phyloP scores from a whole-genome alignment of 495 filamentous ascomycete species.

The Aspergillus mulundensis region DNA sequence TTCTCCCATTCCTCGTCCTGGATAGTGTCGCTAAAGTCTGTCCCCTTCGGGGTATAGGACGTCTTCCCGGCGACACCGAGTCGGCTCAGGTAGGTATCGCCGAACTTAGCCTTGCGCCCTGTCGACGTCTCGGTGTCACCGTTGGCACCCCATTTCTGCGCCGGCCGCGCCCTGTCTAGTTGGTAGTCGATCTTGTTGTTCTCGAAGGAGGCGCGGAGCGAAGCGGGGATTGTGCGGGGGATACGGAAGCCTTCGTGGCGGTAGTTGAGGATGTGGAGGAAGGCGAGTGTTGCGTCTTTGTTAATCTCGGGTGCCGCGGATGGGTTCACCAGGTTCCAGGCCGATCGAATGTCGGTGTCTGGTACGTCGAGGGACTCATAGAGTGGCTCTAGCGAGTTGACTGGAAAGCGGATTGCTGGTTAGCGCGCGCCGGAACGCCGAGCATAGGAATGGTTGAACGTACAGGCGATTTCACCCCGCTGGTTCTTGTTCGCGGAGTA shows the following conservation, averaged over 20 bases:
- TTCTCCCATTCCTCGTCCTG: constrained; percentile 92
- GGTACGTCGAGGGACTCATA: constrained; percentile 92
- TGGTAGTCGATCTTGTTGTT: constrained; percentile 94
- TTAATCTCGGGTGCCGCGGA: constrained; percentile 72
- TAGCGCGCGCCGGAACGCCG: not conserved
- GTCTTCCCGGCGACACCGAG: constrained; percentile 79
- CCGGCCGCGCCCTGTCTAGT: constrained; percentile 63
- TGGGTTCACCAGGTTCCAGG: constrained; percentile 97
- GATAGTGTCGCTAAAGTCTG: constrained; percentile 77
- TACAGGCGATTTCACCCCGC: constrained; percentile 81
- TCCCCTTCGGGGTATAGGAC: constrained; percentile 65
- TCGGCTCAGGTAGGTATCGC: constrained; percentile 89
- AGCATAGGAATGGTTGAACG: constrained; percentile 18
- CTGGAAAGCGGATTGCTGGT: constrained; percentile 35
- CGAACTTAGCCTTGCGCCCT: constrained; percentile 93
- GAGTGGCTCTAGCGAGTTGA: constrained; percentile 74
- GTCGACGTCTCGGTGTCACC: constrained; percentile 69
- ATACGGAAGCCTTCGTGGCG: constrained; percentile 94
- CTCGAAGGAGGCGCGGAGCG: constrained; percentile 86
- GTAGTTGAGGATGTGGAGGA: constrained; percentile 92
- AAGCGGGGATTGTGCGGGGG: constrained; percentile 87
- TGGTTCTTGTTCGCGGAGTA: constrained; percentile 83
- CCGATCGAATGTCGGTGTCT: constrained; percentile 87
- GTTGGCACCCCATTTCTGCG: constrained; percentile 63
- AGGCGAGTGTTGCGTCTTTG: constrained; percentile 90